These are phyloP conservation scores for Metschnikowia anglica DNA, from an alignment of 805 yeast species.

Conservation along the genomic window DNA sequence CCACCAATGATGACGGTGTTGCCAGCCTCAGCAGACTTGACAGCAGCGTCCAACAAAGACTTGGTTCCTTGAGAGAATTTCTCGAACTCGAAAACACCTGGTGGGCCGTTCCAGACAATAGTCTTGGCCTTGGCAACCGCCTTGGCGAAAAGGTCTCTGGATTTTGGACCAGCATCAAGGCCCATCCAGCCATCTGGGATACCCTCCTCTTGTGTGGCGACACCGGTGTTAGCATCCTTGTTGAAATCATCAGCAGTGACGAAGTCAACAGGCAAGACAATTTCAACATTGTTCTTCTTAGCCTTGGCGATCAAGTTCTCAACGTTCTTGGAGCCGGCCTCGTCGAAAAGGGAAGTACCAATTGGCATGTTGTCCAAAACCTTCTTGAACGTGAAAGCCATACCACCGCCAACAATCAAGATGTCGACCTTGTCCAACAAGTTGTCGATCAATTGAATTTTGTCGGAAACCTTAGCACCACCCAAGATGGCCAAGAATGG, in stretches of 20 bases:
- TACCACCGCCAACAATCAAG: constrained; percentile 98
- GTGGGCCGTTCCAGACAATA: constrained; percentile 99
- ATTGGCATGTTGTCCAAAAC: constrained; percentile 79
- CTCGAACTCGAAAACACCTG: constrained; percentile 99
- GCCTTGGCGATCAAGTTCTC: constrained; percentile 93
- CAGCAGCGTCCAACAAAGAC: constrained; percentile 83
- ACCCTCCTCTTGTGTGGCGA: constrained; percentile 87
- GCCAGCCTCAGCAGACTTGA: constrained; percentile 81
- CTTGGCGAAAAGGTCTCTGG: constrained; percentile 72
- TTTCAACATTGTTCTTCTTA: constrained; percentile 89
- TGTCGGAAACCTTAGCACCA: constrained; percentile 99
- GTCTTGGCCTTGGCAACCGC: constrained; percentile 94
- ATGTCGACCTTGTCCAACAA: constrained; percentile 92
- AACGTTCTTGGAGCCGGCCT: constrained; percentile 93
- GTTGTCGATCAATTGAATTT: constrained; percentile 98
- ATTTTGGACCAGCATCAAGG: constrained; percentile 91
- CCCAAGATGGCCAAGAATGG: constrained; percentile 99
- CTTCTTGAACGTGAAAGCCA: constrained; percentile 99
- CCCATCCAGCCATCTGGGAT: constrained; percentile 96
- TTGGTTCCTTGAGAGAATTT: constrained; percentile 90
- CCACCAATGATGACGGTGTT: constrained; percentile 96
- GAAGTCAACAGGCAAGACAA: constrained; percentile 93
- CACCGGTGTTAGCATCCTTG: constrained; percentile 82
- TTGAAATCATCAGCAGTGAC: constrained; percentile 93
- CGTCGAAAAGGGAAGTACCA: constrained; percentile 91